Percentiles rank a stretch among this genome's conserved stretches.
Evolutionary conservation across 2,329 filamentous ascomycete genomes (phyloP).

Genomic region (Talaromyces marneffei): DNA sequence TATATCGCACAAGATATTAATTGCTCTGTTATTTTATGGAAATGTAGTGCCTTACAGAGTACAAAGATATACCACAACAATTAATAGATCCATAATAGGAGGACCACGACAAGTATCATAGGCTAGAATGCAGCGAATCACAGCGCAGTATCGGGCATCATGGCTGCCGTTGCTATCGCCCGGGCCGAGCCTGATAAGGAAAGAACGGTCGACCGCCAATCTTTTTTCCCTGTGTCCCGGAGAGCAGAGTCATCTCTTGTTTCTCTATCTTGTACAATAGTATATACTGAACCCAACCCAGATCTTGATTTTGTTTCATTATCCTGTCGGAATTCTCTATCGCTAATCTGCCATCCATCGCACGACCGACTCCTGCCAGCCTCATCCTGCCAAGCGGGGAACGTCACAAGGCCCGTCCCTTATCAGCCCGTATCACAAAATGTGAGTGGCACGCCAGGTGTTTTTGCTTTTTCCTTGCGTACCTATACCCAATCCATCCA

Average conservation of each 20-base stretch:
- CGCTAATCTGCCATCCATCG: background rate
- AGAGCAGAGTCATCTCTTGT: background rate
- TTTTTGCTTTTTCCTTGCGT: slow-evolving; percentile 11
- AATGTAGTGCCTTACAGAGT: no score
- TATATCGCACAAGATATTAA: no score
- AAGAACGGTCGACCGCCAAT: background rate
- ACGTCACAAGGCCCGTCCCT: slow-evolving; percentile 10
- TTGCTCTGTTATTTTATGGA: no score
- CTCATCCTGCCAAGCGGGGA: slow-evolving; percentile 8
- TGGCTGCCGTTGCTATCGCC: slow-evolving; percentile 2
- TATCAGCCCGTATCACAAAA: slow-evolving; percentile 11
- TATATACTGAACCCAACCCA: background rate
- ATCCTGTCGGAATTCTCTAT: background rate
- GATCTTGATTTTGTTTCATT: background rate
- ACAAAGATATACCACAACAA: no score
- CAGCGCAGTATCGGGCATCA: background rate
- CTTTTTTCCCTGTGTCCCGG: background rate
- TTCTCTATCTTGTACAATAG: background rate
- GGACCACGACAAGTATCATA: no score
- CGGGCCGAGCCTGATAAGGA: slow-evolving; percentile 6
- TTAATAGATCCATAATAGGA: no score
- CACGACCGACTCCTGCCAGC: background rate
- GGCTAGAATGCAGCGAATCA: background rate
- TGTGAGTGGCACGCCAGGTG: slow-evolving; percentile 8
- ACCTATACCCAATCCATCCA: background rate